These are phyloP conservation scores for Penicillium sclerotigenum DNA, from an alignment of 2,329 filamentous ascomycete genomes.

Conservation along the genomic window DNA sequence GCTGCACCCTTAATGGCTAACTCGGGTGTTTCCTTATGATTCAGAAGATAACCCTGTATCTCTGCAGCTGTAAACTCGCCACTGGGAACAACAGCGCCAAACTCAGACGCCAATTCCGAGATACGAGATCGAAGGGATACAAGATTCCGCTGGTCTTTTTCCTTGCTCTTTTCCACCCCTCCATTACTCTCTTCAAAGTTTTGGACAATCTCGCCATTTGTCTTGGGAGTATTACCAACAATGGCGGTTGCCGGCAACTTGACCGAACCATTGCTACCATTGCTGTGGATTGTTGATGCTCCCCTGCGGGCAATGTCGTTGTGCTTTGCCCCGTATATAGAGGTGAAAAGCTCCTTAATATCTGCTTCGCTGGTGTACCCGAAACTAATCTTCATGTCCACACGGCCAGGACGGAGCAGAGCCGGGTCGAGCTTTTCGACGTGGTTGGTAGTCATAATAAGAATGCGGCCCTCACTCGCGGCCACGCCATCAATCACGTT, in stretches of 20 bases:
- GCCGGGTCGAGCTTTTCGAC: slow-evolving; percentile 63
- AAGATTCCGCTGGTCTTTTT: not conserved
- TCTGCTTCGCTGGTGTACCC: slow-evolving; percentile 36
- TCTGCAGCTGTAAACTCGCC: slow-evolving; percentile 41
- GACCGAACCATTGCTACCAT: slow-evolving; percentile 3
- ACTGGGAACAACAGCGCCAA: slow-evolving; percentile 32
- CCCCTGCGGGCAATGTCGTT: slow-evolving; percentile 24
- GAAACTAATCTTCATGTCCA: slow-evolving; percentile 64
- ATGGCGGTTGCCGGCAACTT: not conserved
- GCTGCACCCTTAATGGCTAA: slow-evolving; percentile 30
- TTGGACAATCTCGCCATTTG: not conserved
- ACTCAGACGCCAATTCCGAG: slow-evolving; percentile 26
- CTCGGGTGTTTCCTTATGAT: slow-evolving; percentile 34
- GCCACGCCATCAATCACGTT: slow-evolving; percentile 71
- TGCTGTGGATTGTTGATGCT: not conserved
- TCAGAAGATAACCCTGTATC: slow-evolving; percentile 42
- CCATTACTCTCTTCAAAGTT: not conserved
- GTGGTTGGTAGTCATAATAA: slow-evolving; percentile 72
- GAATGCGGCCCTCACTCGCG: slow-evolving; percentile 65
- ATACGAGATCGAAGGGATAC: slow-evolving; percentile 22
- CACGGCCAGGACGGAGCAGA: slow-evolving; percentile 62
- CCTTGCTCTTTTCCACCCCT: not conserved
- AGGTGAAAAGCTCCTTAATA: slow-evolving; percentile 41
- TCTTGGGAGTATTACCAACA: slow-evolving; percentile 1
- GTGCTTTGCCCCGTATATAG: slow-evolving; percentile 36